Base-by-base conservation (phyloP, 129 eudicot species). In the Daucus carota region DNA sequence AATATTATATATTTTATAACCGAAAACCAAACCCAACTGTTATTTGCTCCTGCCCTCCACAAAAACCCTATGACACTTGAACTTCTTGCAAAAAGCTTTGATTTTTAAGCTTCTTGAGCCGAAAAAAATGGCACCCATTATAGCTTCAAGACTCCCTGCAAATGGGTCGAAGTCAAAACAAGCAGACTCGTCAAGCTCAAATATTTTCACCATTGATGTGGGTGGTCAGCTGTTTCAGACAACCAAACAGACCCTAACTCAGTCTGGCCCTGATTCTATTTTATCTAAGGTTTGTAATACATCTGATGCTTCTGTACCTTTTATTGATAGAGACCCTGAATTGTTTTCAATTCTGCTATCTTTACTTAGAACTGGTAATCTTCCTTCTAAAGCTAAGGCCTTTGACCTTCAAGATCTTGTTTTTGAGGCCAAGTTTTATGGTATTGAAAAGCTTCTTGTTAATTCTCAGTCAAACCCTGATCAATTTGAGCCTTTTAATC, bases 201-300 rank as follows among this genome's bases (percentile, higher is more conserved):
- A 85, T 16, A 75, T 90, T 11, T 76, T 87, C 41, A 82, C 90
- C 34, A 83, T 90, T 68, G 91, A 90, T 76, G 90, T 90, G 8
- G 96, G 96, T 36, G 96, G 92, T 70, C 90, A 90, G 73, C 76
- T 87, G 74, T 90, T 90, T 69, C 96, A 87, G 75, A 87, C 92
- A 48, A 87, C 92, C 78, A 83, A 82, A 74, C 92, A 90, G 78
- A 87, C 92, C 87, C 81, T 90, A 73, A 72, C 85, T 72, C 73
- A 65, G 47, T 86, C 88, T n/a, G 96, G 96, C n/a, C 68, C 92
- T 44, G 82, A 87, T 42, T 87, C 96, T 8, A 52, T 87, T 24
- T 81, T 89, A 32, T 82, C 88, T 50, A 75, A 16, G 36, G 54
- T 28, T 43, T 71, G 75, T 44, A 6, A 43, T 43, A 11, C 75